Base-by-base conservation (phyloP, 164 flowering plant genomes). In the Santalum album region DNA sequence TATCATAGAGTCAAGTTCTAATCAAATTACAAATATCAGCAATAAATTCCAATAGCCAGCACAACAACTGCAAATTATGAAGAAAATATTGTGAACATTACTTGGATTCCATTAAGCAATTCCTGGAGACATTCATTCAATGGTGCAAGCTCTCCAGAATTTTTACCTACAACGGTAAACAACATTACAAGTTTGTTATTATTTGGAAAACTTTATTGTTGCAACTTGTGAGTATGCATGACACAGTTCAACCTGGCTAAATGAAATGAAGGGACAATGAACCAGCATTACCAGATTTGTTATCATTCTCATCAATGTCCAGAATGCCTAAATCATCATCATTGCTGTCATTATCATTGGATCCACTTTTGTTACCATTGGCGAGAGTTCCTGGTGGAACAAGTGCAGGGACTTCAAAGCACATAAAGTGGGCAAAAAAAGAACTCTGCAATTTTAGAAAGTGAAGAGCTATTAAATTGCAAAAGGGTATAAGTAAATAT, bases 391-490 rank as follows among this genome's bases (percentile, higher is more conserved):
- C 87, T 18, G 86, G 83, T 29, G 90, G 90, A 69, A 73, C 89
- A 70, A 90, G 95, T 43, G 95, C 80, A 56, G 95, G 91, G 67
- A 94, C 99, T 66, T 90, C 96, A 77, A 94, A 94, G 84, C 99
- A 94, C 99, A 94, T 94, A 68, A 94, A 94, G 66, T 87, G 96
- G 52, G 99, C 90, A 77, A 94, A 87, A 61, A 94, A 94, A 6
- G 99, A 94, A 72, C 97, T 94, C 99, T 94, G 90, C 73, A 70
- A 42, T 58, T 56, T 40, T 19, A 49, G 49, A 36, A 39, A 51
- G 0, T 12, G 12, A n/a, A 23, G 12, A 12, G 43, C 53, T 1
- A 40, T 39, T n/a, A 48, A 15, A 24, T 10, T 19, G 23, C 16
- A 2, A 32, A 25, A n/a, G 20, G n/a, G n/a, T n/a, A n/a, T n/a